Base-by-base conservation (phyloP, 352 stramenopile species). In the Ophiocytium majus region DNA sequence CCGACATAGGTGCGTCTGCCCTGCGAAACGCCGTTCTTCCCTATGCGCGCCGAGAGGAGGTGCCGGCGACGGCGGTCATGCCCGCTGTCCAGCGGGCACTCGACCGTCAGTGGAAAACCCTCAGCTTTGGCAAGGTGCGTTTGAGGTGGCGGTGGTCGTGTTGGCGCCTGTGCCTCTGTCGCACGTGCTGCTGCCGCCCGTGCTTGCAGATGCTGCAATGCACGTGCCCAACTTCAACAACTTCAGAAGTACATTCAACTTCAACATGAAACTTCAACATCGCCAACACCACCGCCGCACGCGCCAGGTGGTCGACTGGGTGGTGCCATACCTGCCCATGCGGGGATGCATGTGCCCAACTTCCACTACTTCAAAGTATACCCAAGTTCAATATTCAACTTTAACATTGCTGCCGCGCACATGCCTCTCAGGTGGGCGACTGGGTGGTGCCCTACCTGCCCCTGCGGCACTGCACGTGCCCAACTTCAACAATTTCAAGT, bases 261-360 rank as follows among this genome's bases (percentile, higher is more conserved):
- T 57, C 5, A 57, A 57, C 5, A 14, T 57, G 5, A 14, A 57
- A 57, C 5, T 57, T 57, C 5, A 57, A 57, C 5, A 57, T n/a
- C n/a, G n/a, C n/a, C n/a, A n/a, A n/a, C n/a, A n/a, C n/a, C n/a
- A n/a, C n/a, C n/a, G n/a, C n/a, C n/a, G n/a, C n/a, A n/a, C n/a
- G n/a, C n/a, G n/a, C n/a, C 36, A 81, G 75, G 75, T 81, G 31
- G 75, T 81, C 37, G 36, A 81, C 32, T 81, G 75, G 75, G 75
- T 81, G 5, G 17, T 81, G 9, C 75, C 75, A 14, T 81, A 81
- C 36, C 32, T 81, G 9, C 75, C 75, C 19, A 81, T 81, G 75
- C 19, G 32, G 31, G n/a, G n/a, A n/a, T n/a, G n/a, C n/a, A n/a
- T n/a, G n/a, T n/a, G n/a, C n/a, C n/a, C n/a, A n/a, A n/a, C n/a